phyloP scores from a whole-genome alignment of 2,329 filamentous ascomycete genomes.

The Calonectria ilicicola region DNA sequence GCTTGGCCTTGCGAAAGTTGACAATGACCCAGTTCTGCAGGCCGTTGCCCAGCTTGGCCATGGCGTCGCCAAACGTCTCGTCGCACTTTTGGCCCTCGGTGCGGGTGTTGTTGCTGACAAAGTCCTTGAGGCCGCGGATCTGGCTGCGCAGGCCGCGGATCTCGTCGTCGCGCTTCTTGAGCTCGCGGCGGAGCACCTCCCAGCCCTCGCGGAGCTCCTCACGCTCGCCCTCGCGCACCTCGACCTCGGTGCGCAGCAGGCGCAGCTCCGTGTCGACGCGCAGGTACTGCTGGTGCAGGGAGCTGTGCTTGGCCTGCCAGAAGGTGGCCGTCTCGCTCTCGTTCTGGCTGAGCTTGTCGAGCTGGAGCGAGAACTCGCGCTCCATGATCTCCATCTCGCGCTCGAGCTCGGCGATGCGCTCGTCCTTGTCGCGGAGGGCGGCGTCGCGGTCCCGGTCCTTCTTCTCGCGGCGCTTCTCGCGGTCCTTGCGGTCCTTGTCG shows the following conservation, averaged over 20 bases:
- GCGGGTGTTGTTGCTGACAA: conserved; percentile 75
- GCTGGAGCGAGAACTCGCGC: conserved; percentile 63
- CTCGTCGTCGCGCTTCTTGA: conserved; percentile 67
- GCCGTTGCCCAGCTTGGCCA: conserved; percentile 73
- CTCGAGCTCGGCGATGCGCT: conserved; percentile 64
- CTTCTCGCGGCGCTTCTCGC: conserved; percentile 39
- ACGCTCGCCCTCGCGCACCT: conserved; percentile 59
- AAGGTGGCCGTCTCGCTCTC: conserved; percentile 68
- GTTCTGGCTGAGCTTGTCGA: conserved; percentile 64
- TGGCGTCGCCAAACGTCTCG: conserved; percentile 72
- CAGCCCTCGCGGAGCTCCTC: conserved; percentile 63
- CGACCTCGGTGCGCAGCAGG: conserved; percentile 62
- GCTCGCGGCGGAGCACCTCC: conserved; percentile 59
- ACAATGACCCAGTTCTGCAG: conserved; percentile 81
- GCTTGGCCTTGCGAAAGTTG: conserved; percentile 73
- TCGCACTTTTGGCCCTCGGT: conserved; percentile 73
- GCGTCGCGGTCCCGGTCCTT: conserved; percentile 42
- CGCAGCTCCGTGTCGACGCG: conserved; percentile 65
- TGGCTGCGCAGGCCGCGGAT: conserved; percentile 67
- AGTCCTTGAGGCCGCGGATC: conserved; percentile 76
- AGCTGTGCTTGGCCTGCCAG: conserved; percentile 69
- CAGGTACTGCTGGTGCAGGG: conserved; percentile 64
- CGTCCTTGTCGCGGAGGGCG: conserved; percentile 60
- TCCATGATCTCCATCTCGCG: conserved; percentile 65
- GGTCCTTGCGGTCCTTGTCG: conserved; percentile 39